Evolutionary conservation across 495 filamentous ascomycete species (phyloP), one percentile per base, ranked within the genome.

Genomic region (Beverwykella pulmonaria): DNA sequence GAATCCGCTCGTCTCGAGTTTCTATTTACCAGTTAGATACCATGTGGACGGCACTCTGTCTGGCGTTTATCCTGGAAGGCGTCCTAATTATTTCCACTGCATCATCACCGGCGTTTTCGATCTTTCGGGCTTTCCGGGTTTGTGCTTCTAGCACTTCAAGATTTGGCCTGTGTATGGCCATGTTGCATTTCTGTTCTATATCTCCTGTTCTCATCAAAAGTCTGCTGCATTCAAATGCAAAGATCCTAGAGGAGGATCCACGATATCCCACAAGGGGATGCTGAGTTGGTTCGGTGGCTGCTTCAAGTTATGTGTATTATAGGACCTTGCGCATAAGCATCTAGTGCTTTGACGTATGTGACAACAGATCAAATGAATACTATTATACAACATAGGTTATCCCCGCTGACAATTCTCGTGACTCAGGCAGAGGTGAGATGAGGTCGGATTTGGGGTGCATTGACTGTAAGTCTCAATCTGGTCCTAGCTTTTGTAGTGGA

Each of bases 321-420:
- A 59, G 27, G 50, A 19, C 10, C 52, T 61, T 49, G 52, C 58
- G 64, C 64, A 50, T 61, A 50, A 55, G 64, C 64, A 61, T 59
- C 20, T 32, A 32, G 26, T 55, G 63, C 55, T 54, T 53, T 22
- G 39, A 22, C 46, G 39, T 60, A 46, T 46, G 30, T 52, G 30
- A n/a, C 29, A 50, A 36, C 22, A 66, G 39, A 67, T 46, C 49
- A 61, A 67, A 67, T 67, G 25, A 67, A 67, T 55, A 55, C 34
- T 56, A 1, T 49, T 10, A 44, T 44, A 60, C 56, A 23, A 61
- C 30, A 29, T 22, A 20, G 50, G 49, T 49, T 46, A 49, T 46
- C 36, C 49, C 50, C 2, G 27, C 23, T 61, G 20, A 7, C 34
- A 34, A 27, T 32, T 41, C 5, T 26, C 58, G 15, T 47, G 20